Base-by-base conservation (phyloP, 208 protist species). In the Wallacemonas collosoma region DNA sequence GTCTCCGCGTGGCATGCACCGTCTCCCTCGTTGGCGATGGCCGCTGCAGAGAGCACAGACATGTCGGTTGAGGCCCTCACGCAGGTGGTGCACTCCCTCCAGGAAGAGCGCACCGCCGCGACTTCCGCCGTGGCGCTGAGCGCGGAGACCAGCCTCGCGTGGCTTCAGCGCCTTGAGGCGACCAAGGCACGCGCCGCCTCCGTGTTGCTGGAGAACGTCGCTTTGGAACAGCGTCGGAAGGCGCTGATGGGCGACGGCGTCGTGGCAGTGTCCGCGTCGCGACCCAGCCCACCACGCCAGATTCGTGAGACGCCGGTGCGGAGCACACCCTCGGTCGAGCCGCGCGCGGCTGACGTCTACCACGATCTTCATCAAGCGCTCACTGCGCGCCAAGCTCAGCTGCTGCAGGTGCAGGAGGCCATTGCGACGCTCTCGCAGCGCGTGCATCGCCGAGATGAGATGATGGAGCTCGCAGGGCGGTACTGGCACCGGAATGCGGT, bases 401-500 rank as follows among this genome's bases (percentile, higher is more conserved):
- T 75, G 40, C 45, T 36, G 40, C 47, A 71, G 14, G 55, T 78
- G 8, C 48, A 78, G 48, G 57, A 54, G 4, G 39, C 69, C 15
- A 72, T 82, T 35, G 47, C 50, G 4, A 60, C 66, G 0, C 71
- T 79, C 26, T 39, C 55, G 6, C 2, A 9, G 12, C 65, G 66
- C 41, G 74, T 86, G 44, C 3, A 17, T 17, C 51, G 70, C 11
- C 57, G 73, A 2, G 70, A 79, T 4, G 38, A 6, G 26, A 38
- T 79, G 12, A 14, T 89, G 6, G 60, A 79, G 11, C 63, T 54
- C 11, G 81, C 85, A 11, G 68, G 73, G 1, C 77, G 81, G 65
- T 93, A 93, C 75, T 93, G 88, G 88, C 77, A 80, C 3, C 79
- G 71, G 54, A 90, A 90, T 62, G 83, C 76, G 1, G 69, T 65